Base-by-base conservation (phyloP, 805 yeast genomes). In the Monosporozyma solicola region DNA sequence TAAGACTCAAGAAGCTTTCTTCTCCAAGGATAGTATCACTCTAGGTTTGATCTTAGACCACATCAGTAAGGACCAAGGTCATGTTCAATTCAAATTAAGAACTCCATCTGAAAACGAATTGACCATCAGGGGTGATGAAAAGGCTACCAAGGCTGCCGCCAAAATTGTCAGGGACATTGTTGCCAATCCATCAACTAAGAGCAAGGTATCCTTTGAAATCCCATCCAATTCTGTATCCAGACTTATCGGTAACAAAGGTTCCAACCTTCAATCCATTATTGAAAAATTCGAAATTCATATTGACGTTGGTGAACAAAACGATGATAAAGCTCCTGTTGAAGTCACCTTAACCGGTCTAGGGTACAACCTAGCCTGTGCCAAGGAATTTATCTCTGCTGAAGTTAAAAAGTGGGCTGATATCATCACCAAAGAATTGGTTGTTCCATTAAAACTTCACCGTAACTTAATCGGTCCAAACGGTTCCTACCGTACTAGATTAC, bases 181-280 rank as follows among this genome's bases (percentile, higher is more conserved):
- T 8, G 60, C 55, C 20, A 50, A 62, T 8, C 64, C 67, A 16
- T 58, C 64, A 24, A 59, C 53, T 39, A 63, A 66, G 20, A 53
- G 58, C 53, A 65, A 77, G 16, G 71, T 79, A 20, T 69, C 71
- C 41, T 65, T 84, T 51, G 75, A 74, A 32, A 82, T 89, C 65
- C 95, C 97, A 56, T 69, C 82, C 2, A 72, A 75, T 50, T 79
- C 82, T 48, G 73, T 92, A 55, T 78, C 94, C 31, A 83, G 94
- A 70, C 75, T 95, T 51, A 89, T 94, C 68, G 99, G 99, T 59
- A 86, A 85, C 66, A 86, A 81, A 55, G 99, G 99, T 53, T 72
- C 87, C 45, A 81, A 82, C 64, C 72, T 94, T 64, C 79, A 80
- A 59, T 73, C 79, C 49, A 68, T 89, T 55, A 78, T 85, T 57